A percentile compares a stretch with the other conserved stretches of the same genome.
Evolutionary conservation across 1,139 yeast species (phyloP).

Genomic region (Suhomyces bolitotheri): DNA sequence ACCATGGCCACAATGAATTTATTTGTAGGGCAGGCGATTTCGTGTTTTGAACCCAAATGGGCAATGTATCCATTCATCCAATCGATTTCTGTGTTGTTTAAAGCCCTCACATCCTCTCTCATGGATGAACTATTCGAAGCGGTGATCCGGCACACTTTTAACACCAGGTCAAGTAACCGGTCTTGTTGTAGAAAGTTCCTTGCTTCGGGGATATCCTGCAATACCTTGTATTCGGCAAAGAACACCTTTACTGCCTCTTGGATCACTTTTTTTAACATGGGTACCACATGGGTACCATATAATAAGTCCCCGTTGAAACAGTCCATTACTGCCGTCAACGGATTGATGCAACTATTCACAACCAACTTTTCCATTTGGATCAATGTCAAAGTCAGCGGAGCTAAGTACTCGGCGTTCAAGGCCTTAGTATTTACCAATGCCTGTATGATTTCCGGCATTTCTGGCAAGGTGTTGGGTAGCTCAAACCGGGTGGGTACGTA

Average conservation of each 20-base stretch:
- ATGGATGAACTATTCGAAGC: conserved; percentile 76
- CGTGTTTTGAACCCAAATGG: conserved; percentile 47
- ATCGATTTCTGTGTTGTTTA: conserved; percentile 71
- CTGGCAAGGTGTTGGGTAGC: conserved; percentile 7
- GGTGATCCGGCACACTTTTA: conserved; percentile 46
- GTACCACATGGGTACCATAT: conserved; percentile 30
- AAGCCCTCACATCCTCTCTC: conserved; percentile 73
- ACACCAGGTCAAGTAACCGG: conserved; percentile 48
- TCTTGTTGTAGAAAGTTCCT: conserved; percentile 39
- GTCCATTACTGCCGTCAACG: conserved; percentile 66
- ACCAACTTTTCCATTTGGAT: conserved; percentile 76
- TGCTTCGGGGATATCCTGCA: conserved; percentile 36
- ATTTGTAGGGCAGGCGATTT: conserved; percentile 48
- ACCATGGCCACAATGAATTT: conserved; percentile 49
- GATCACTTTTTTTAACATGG: conserved; percentile 41
- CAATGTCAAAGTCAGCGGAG: conserved; percentile 56
- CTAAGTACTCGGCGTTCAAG: conserved; percentile 46
- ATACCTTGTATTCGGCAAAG: conserved; percentile 34
- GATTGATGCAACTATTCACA: conserved; percentile 73
- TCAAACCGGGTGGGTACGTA: conserved; percentile 16
- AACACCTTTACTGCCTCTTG: conserved; percentile 49
- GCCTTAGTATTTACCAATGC: conserved; percentile 30
- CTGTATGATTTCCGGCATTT: conserved; percentile 33
- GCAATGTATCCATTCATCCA: conserved; percentile 76
- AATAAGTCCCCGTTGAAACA: conserved; percentile 73